A percentile compares a stretch with the other conserved stretches of the same genome.
These are phyloP conservation scores for Sporothrix pseudoabietina DNA, from an alignment of 2,329 filamentous ascomycete genomes.

Conservation along the genomic window DNA sequence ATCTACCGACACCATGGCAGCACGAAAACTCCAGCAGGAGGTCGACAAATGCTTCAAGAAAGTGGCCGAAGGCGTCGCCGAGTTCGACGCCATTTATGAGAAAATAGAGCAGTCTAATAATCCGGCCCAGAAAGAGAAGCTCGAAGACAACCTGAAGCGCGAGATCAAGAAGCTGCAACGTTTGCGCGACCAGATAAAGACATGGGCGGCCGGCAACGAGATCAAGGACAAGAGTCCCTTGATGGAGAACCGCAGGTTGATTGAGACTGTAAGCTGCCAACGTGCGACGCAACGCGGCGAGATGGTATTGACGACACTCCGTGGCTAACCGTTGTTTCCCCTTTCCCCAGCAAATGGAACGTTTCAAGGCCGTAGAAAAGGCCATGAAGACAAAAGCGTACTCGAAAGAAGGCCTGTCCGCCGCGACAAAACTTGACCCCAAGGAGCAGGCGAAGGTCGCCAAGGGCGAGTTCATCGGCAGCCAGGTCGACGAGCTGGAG, in stretches of 20 bases:
- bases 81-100: constrained; percentile 94
- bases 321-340: neutral
- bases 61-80: constrained; percentile 86
- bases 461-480: constrained; percentile 79
- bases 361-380: constrained; percentile 99
- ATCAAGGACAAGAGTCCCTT: constrained; percentile 99
- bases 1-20: constrained; percentile 68
- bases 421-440: constrained; percentile 91
- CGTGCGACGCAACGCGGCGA: too few species aligned
- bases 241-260: constrained; percentile 89
- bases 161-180: constrained; percentile 99
- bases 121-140: constrained; percentile 94
- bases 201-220: constrained; percentile 97
- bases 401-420: constrained; percentile 94
- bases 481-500: constrained; percentile 88
- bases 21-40: constrained; percentile 94
- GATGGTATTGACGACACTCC: too few species aligned
- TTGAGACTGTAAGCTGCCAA: constrained; percentile 78
- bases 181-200: constrained; percentile 97
- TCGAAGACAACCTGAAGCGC: constrained; percentile 96
- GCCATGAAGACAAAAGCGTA: constrained; percentile 99
- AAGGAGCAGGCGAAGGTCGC: constrained; percentile 95
- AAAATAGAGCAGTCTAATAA: constrained; percentile 95
- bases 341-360: constrained; percentile 85
- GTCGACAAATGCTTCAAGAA: constrained; percentile 99